Evolutionary conservation across 2,329 filamentous ascomycete species (phyloP), one percentile per base, ranked within the genome.

Genomic region (Fusarium sulawesiense): DNA sequence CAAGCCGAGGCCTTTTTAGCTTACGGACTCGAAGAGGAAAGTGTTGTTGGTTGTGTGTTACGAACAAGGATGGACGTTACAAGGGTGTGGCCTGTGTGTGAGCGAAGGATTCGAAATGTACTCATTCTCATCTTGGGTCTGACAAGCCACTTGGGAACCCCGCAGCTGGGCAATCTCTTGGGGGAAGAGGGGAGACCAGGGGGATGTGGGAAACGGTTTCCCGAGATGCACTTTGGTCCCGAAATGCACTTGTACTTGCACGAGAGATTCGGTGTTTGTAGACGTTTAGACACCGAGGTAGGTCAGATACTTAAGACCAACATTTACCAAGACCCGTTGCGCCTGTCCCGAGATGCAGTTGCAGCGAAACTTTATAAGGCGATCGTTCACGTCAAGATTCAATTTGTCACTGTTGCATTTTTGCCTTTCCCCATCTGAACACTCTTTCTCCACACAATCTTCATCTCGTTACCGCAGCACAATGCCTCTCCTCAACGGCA

Each of bases 401-500:
- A 56, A 32, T 46, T 49, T 53, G 63, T 65, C 40, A 61, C 62
- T 56, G 62, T 66, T 51, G 54, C 56, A 66, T 66, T 65, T 53
- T 45, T 32, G 20, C 49, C 34, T 42, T 51, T 66, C 34, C 37
- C 56, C 46, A 49, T 66, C 62, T 46, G 48, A 61, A 61, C 34
- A 34, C 23, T 21, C 23, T 42, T 60, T 62, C 63, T 50, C 64
- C 63, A 64, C 54, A 64, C 34, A 37, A 37, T 37, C 34, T 12
- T 37, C 34, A 37, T 10, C 34, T 37, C 18, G 34, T 37, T 6
- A 34, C 32, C 34, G 34, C 34, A 37, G 34, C 60, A 56, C 61
- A 57, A 81, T 81, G 80, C 71, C 79, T 72, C 71, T 76, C 54
- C 66, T 77, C 47, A 75, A 74, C 58, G 68, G 70, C 53, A 66